Percentiles rank a stretch among this genome's conserved stretches.
Conservation (phyloP, 2,329 filamentous ascomycete genomes). For the Colletotrichum tropicale region DNA sequence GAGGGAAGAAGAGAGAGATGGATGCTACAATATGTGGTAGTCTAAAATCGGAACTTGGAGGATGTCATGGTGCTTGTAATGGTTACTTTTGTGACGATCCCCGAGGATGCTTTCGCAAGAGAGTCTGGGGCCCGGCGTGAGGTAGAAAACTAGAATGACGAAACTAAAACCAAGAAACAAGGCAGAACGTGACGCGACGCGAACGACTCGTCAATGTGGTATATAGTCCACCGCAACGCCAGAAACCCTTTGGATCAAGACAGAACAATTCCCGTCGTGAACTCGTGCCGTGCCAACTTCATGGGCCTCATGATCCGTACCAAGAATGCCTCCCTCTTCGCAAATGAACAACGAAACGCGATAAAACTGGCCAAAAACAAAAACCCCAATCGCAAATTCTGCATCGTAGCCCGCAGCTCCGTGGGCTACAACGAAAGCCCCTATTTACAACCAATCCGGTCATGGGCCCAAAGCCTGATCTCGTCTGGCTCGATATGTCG, state of each 20-base stretch:
- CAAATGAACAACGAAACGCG: background rate
- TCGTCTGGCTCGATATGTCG: background rate
- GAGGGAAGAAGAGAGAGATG: background rate
- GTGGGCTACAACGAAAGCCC: background rate
- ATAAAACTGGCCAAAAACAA: background rate
- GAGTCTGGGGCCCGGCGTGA: background rate
- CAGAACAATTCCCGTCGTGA: conserved; percentile 9
- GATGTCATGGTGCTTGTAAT: background rate
- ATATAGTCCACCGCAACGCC: conserved; percentile 21
- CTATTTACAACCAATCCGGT: conserved; percentile 6
- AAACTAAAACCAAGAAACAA: background rate
- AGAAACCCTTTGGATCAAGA: conserved; percentile 5
- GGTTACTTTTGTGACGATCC: background rate
- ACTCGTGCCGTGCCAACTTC: background rate
- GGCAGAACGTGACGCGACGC: conserved; percentile 11
- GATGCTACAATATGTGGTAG: background rate
- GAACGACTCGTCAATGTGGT: conserved; percentile 19
- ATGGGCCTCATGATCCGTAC: background rate
- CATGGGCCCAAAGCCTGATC: background rate
- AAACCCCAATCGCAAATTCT: background rate
- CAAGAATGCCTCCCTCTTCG: background rate
- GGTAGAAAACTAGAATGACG: background rate
- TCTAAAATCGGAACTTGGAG: background rate
- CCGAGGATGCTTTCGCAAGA: background rate
- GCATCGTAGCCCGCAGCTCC: background rate